phyloP scores from a whole-genome alignment of 1,284 basidiomycete genomes.

The Ustanciosporium gigantosporum region DNA sequence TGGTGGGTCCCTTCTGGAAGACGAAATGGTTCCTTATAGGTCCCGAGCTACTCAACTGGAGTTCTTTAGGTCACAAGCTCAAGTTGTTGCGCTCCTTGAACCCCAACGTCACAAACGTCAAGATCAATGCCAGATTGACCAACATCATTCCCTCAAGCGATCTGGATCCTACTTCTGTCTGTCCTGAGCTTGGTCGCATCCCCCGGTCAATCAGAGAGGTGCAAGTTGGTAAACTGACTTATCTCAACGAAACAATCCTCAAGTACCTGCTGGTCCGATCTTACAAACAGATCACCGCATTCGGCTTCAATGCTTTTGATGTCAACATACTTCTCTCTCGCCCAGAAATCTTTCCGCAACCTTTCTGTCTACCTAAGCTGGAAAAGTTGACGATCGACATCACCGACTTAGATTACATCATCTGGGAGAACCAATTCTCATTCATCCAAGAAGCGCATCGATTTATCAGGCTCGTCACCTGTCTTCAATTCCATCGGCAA shows the following conservation, averaged over 20 bases:
- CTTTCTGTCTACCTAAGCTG: too few relatives aligned
- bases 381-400: too few relatives aligned
- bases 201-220: not conserved
- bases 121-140: not conserved
- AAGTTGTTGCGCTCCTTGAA: not conserved
- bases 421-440: too few relatives aligned
- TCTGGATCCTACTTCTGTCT: not conserved
- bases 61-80: slow-evolving; percentile 2
- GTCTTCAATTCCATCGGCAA: too few relatives aligned
- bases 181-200: not conserved
- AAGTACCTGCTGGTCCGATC: not conserved
- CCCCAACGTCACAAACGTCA: not conserved
- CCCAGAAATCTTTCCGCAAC: too few relatives aligned
- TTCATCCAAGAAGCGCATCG: too few relatives aligned
- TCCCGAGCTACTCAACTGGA: slow-evolving; percentile 1
- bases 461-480: too few relatives aligned
- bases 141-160: not conserved
- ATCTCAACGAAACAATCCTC: not conserved
- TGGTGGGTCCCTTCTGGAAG: slow-evolving; percentile 6
- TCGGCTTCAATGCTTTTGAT: too few relatives aligned
- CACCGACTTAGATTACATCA: too few relatives aligned
- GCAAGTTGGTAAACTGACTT: not conserved
- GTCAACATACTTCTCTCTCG: too few relatives aligned
- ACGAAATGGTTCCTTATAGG: slow-evolving; percentile 9
- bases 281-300: too few relatives aligned